Base-by-base conservation (phyloP, 1,139 yeast genomes). In the Suhomyces guaymorum region DNA sequence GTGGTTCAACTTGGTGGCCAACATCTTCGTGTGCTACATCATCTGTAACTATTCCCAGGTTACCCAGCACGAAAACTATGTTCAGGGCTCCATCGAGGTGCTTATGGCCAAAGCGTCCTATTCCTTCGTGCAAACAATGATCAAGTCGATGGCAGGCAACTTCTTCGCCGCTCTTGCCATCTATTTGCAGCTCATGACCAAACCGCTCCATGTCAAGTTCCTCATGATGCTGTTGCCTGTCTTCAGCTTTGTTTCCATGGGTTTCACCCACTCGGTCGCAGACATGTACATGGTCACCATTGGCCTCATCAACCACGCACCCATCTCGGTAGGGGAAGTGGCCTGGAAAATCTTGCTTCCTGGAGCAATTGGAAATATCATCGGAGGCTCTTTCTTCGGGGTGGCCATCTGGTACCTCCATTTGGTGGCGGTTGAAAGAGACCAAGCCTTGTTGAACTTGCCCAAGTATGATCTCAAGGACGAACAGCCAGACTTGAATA, bases 261-360 rank as follows among this genome's bases (percentile, higher is more conserved):
- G 94, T 0, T 85, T 79, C 56, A 78, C 87, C 4, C 95, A 86
- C 53, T 78, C 78, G 2, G 88, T 86, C 7, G 95, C 95, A 1
- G 95, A 86, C 55, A 83, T 85, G 90, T 78, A 68, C 46, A 48
- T 82, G 39, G 53, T 82, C 8, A 75, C 80, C 7, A 73, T 79
- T 47, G 95, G 87, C 0, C 61, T 83, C 49, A 68, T 85, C 32
- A 81, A 82, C 53, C 75, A 80, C 18, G 82, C 87, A 0, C 70
- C 77, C 4, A 63, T 79, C 9, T 63, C 80, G 0, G 85, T 82
- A 16, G 84, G 79, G 0, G 59, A 59, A n/a, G 79, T 76, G 34
- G 78, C 81, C 7, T 85, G 92, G 92, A 84, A 80, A 52, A 58
- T 80, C 1, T 60, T 83, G 48, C 55, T 84, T 5, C 87, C 94